Evolutionary conservation across 345 rosid species (phyloP).

Genomic region (Eucalyptus polybractea): DNA sequence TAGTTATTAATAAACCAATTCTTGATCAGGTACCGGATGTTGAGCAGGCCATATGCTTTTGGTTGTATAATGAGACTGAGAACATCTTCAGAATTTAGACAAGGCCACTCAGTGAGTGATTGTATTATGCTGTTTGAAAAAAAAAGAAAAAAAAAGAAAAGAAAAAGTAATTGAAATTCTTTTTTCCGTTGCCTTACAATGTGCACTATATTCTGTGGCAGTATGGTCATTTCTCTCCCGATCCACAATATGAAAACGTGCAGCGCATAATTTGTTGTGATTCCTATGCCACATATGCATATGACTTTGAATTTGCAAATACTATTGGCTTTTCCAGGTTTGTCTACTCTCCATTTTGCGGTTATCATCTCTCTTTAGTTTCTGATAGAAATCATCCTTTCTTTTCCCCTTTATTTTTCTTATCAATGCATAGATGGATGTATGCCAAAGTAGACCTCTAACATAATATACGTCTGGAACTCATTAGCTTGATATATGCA

Average conservation of each 20-base stretch:
- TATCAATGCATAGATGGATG: not conserved
- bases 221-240: slow-evolving; percentile 98
- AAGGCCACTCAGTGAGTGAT: slow-evolving; percentile 74
- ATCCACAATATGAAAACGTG: slow-evolving; percentile 95
- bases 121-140: not conserved
- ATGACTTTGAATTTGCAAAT: slow-evolving; percentile 85
- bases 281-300: slow-evolving; percentile 89
- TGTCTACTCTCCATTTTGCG: not conserved
- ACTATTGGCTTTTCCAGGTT: slow-evolving; percentile 84
- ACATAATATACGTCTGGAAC: not conserved
- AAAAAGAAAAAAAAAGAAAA: too few relatives aligned
- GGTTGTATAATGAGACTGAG: slow-evolving; percentile 84
- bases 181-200: not conserved
- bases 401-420: not conserved
- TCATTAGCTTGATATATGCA: not conserved
- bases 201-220: slow-evolving; percentile 19
- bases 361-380: not conserved
- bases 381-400: not conserved
- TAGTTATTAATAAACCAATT: not conserved
- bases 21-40: slow-evolving; percentile 73
- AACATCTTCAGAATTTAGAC: slow-evolving; percentile 87
- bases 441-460: not conserved
- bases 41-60: slow-evolving; percentile 91
- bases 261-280: slow-evolving; percentile 97
- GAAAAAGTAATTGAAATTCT: not conserved